Percentiles rank a stretch among this genome's conserved stretches.
These are phyloP conservation scores for Thalassia testudinum DNA, from an alignment of 116 monocot genomes.

Conservation along the genomic window DNA sequence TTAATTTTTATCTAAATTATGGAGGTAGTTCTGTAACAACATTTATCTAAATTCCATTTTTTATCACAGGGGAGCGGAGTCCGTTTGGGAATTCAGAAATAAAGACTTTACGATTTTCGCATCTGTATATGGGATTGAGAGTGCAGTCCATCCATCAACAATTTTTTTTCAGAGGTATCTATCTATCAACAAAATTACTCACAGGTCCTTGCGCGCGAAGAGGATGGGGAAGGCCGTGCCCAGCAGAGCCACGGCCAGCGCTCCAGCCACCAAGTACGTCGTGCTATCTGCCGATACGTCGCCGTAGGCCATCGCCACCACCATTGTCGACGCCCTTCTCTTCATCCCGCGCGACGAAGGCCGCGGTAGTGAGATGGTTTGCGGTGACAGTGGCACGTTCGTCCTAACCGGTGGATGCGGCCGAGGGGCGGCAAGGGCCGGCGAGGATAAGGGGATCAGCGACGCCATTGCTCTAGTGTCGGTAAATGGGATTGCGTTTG, in stretches of 20 bases:
- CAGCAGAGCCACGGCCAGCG: constrained; percentile 55
- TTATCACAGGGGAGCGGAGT: no score
- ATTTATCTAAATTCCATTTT: no score
- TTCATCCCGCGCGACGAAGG: constrained; percentile 4
- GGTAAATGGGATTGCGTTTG: no score
- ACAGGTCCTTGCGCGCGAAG: constrained; percentile 82
- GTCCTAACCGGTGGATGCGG: no score
- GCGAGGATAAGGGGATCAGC: neutral
- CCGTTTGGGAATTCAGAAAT: no score
- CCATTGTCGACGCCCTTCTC: constrained; percentile 10
- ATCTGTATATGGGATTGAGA: no score
- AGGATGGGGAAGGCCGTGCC: constrained; percentile 85
- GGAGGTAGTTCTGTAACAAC: no score
- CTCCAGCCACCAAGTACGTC: constrained; percentile 70
- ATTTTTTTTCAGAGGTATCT: no score
- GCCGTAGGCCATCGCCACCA: constrained; percentile 50
- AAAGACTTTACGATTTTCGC: no score
- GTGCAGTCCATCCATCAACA: no score
- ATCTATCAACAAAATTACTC: constrained; percentile 2
- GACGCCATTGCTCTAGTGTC: neutral
- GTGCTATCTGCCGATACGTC: constrained; percentile 73
- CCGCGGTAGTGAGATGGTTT: neutral
- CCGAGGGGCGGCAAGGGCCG: neutral
- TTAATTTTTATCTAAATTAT: no score
- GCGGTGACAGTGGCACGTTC: neutral